Evolutionary conservation across 257 asterid genomes (phyloP).

Genomic region (Mitragyna speciosa): DNA sequence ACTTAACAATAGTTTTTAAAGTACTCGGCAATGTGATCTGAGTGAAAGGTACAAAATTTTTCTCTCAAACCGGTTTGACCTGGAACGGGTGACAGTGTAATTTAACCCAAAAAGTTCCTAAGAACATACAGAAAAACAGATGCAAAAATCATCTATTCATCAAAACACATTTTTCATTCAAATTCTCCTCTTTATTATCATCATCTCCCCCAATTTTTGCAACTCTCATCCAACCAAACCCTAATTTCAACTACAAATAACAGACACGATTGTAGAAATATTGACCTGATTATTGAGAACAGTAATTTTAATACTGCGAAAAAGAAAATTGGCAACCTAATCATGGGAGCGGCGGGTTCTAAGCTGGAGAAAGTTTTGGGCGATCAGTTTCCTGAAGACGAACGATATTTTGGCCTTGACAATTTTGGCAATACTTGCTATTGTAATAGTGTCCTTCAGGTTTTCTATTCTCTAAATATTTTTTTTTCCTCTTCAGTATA

Average conservation of each 20-base stretch:
- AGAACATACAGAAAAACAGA: no score
- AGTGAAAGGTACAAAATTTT: no score
- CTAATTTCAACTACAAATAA: neutral
- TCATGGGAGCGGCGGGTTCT: conserved; percentile 45
- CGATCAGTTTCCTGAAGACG: conserved; percentile 49
- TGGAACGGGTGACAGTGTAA: no score
- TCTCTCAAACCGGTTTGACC: no score
- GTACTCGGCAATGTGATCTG: no score
- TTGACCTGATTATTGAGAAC: neutral
- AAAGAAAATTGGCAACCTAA: neutral
- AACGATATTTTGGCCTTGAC: conserved; percentile 44
- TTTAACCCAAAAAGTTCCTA: no score
- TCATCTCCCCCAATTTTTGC: neutral
- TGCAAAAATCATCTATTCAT: no score
- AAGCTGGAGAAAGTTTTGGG: conserved; percentile 45
- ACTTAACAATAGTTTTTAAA: no score
- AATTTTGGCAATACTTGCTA: conserved; percentile 49
- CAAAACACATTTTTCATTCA: neutral
- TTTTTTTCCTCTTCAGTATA: no score
- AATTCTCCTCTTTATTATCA: neutral
- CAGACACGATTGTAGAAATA: neutral
- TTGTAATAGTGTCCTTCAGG: conserved; percentile 49
- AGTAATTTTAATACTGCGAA: neutral
- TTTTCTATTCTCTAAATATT: no score
- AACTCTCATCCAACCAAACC: conserved; percentile 2